Percentiles rank a stretch among this genome's conserved stretches.
Evolutionary conservation across 2,329 filamentous ascomycete species (phyloP).

Genomic region (Neofusicoccum parvum): DNA sequence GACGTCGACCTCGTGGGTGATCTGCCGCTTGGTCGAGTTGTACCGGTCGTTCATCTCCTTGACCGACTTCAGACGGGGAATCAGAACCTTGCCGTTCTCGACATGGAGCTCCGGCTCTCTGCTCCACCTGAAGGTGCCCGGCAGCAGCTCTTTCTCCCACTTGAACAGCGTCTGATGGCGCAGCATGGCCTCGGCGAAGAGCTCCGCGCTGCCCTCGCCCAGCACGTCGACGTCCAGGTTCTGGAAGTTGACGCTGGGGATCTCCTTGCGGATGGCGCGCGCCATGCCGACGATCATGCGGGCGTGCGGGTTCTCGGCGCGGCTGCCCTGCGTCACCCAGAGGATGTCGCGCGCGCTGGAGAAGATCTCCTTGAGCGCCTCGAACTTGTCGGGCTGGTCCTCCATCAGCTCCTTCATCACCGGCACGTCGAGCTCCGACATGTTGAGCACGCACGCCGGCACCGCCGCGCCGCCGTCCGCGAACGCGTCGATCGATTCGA

Average conservation of each 20-base stretch:
- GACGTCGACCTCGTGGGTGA: background rate
- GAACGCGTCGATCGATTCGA: too few relatives aligned
- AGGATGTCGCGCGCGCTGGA: too few relatives aligned
- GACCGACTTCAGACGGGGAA: background rate
- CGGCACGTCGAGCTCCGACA: background rate
- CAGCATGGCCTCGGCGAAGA: too few relatives aligned
- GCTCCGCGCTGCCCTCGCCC: too few relatives aligned
- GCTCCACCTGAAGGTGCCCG: background rate
- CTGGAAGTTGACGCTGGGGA: constrained; percentile 25
- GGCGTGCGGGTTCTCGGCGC: background rate
- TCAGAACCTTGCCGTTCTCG: background rate
- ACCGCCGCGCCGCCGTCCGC: too few relatives aligned
- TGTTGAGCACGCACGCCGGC: too few relatives aligned
- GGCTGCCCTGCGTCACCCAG: background rate
- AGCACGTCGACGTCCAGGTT: constrained; percentile 26
- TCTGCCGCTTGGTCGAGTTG: background rate
- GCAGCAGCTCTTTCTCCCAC: too few relatives aligned
- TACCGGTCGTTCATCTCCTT: background rate
- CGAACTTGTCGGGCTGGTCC: background rate
- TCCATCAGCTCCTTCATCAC: background rate
- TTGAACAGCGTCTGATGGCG: too few relatives aligned
- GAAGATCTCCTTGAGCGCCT: background rate
- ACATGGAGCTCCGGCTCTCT: background rate
- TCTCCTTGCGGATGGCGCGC: constrained; percentile 24
- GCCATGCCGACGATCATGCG: constrained; percentile 25